Conservation (phyloP, 345 rosid genomes). For the Orychophragmus violaceus region DNA sequence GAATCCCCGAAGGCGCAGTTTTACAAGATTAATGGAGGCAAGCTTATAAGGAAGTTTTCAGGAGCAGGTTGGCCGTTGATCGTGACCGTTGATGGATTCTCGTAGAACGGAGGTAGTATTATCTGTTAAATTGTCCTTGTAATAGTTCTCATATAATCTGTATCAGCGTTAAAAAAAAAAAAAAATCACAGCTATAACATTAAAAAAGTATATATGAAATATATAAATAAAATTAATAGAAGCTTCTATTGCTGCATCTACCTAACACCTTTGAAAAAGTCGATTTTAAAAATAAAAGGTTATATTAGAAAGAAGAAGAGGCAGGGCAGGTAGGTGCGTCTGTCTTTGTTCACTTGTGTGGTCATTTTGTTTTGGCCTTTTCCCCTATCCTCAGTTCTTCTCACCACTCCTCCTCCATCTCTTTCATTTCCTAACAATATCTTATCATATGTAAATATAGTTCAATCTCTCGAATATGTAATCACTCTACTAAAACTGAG, state of each 20-base stretch:
- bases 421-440: constrained; percentile 13
- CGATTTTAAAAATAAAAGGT: not conserved
- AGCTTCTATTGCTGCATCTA: constrained; percentile 29
- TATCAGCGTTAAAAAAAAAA: too few species aligned
- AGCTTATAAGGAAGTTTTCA: too few species aligned
- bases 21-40: too few species aligned
- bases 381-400: constrained; percentile 21
- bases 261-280: constrained; percentile 30
- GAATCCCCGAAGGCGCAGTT: too few species aligned
- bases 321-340: constrained; percentile 24
- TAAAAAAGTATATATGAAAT: not conserved
- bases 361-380: constrained; percentile 20
- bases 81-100: too few species aligned
- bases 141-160: too few species aligned
- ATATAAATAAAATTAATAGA: not conserved
- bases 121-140: too few species aligned
- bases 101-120: too few species aligned
- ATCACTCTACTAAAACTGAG: not conserved
- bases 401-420: constrained; percentile 22
- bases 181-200: not conserved
- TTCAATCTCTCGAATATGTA: too few species aligned
- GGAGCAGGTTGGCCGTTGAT: too few species aligned
- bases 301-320: not conserved
- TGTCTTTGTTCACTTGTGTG: constrained; percentile 21
- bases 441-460: not conserved